These are phyloP conservation scores for Melaleuca alternifolia DNA, from an alignment of 345 rosid species.

Conservation along the genomic window DNA sequence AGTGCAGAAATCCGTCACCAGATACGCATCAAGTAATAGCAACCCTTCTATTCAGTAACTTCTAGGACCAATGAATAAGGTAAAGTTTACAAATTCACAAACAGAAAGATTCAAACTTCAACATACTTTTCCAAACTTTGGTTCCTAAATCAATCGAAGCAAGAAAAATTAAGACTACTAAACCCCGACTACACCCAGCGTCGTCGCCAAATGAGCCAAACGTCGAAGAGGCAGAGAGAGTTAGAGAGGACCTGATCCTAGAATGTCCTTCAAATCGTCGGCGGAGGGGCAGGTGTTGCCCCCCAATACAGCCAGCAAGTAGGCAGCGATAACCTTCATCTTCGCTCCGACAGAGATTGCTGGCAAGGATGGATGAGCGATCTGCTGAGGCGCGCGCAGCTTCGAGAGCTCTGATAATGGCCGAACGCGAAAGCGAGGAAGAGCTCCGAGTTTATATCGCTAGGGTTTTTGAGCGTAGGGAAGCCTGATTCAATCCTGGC, in stretches of 20 bases:
- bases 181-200: background rate
- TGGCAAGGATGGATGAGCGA: background rate
- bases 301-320: constrained; percentile 46
- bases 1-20: background rate
- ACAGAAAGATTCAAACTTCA: background rate
- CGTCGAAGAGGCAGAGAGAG: background rate
- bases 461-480: background rate
- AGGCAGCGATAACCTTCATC: constrained; percentile 55
- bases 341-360: background rate
- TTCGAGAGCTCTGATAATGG: background rate
- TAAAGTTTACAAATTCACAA: background rate
- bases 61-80: background rate
- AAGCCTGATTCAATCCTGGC: background rate
- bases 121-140: background rate
- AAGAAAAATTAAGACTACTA: background rate
- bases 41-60: background rate
- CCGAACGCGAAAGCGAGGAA: background rate
- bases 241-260: constrained; percentile 22
- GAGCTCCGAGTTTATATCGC: background rate
- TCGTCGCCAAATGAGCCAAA: background rate
- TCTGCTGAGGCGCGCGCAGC: background rate
- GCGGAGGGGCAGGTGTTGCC: constrained; percentile 39
- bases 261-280: constrained; percentile 29
- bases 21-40: background rate
- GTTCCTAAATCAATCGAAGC: background rate